Conservation (phyloP, 139 green algal genomes). For the Spirogloea muscicola region DNA sequence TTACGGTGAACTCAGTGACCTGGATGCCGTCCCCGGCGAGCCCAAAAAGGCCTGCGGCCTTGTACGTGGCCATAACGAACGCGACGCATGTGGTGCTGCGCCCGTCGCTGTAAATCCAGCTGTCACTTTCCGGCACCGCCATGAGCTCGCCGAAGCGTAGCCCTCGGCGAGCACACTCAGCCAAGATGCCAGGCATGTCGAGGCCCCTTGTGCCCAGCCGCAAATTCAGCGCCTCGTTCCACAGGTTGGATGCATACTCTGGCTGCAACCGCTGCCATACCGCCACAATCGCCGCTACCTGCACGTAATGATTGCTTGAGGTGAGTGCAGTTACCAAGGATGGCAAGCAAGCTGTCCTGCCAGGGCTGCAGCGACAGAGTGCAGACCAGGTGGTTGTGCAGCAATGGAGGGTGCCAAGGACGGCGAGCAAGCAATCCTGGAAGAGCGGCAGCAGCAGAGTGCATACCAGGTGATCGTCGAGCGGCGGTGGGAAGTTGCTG, state of each 20-base stretch:
- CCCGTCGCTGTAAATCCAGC: conserved; percentile 47
- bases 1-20: conserved; percentile 43
- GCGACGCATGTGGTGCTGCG: conserved; percentile 24
- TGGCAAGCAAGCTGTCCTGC: no score
- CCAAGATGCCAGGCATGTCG: background rate
- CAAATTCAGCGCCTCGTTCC: conserved; percentile 47
- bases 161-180: conserved; percentile 16
- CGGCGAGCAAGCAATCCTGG: no score
- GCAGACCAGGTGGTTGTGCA: no score
- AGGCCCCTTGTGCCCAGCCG: conserved; percentile 21
- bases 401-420: no score
- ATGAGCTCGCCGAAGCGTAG: conserved; percentile 40
- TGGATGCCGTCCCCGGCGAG: conserved; percentile 2
- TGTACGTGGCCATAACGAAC: conserved; percentile 25
- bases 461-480: conserved; percentile 28
- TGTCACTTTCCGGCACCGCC: conserved; percentile 38
- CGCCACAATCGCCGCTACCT: conserved; percentile 24
- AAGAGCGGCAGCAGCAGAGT: no score
- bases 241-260: conserved; percentile 34
- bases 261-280: conserved; percentile 42
- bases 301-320: no score
- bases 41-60: conserved; percentile 37
- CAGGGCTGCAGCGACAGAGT: no score
- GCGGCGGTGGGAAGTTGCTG: conserved; percentile 23
- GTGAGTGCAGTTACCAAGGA: no score